Base-by-base conservation (phyloP, 768 basidiomycete genomes). In the Termitomyces sp. region DNA sequence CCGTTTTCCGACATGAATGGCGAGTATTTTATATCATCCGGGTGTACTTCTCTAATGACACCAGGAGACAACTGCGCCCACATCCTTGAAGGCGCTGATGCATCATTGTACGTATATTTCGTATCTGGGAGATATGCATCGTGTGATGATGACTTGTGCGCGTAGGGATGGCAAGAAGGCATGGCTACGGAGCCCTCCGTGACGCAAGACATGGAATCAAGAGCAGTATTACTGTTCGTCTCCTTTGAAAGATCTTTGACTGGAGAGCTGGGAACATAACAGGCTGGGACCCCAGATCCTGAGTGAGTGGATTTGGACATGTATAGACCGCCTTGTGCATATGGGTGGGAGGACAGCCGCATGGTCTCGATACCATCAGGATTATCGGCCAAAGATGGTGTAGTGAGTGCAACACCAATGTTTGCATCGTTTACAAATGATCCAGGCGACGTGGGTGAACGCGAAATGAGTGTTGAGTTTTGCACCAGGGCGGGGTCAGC, bases 21-120 rank as follows among this genome's bases (percentile, higher is more conserved):
- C 33, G 82, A 83, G 61, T 81, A 82, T 51, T 73, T 68, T 24
- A 82, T 67, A 50, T 83, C 81, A 20, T 62, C 68, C 0, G 78
- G 76, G 16, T 79, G 64, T 33, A 82, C 66, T 65, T 82, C 81
- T 47, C 76, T 71, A 6, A 79, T 73, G 15, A 75, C 62, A 5
- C 75, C 78, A 7, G 79, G 75, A 12, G 79, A 76, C 30, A 79
- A 67, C 55, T 75, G 76, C 1, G 78, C 80, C 81, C 81, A 82
- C 79, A 82, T 80, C 66, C 76, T 81, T 22, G 74, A 69, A 18
- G 69, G 65, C n/a, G 75, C 66, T 9, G 78, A 76, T n/a, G 76
- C 68, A 48, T 70, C 65, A 48, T 73, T 76, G 39, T 80, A 69
- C 20, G 74, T 60, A 44, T 78, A 66, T 36, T 68, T 71, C 34